A percentile compares a stretch with the other conserved stretches of the same genome.
Conservation (phyloP, 306 rosid genomes). For the Fagus sylvatica region DNA sequence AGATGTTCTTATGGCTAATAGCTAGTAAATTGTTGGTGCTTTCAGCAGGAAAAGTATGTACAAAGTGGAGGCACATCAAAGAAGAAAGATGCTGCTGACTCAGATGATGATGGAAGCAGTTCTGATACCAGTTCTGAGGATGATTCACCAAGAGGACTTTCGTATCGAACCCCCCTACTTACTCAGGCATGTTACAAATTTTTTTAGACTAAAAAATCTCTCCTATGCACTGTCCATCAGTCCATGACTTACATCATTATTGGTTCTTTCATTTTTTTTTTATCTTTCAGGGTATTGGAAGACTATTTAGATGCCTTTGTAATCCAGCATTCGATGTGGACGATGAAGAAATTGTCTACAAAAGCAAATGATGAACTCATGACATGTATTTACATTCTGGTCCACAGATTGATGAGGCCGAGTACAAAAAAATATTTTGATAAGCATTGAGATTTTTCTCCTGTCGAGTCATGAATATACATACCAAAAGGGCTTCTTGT, state of each 20-base stretch:
- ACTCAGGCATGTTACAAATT: conserved; percentile 56
- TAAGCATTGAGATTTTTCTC: background rate
- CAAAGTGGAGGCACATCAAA: conserved; percentile 60
- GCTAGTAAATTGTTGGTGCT: background rate
- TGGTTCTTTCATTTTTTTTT: background rate
- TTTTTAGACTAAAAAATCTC: background rate
- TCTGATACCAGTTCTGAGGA: conserved; percentile 73
- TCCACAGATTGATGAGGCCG: background rate
- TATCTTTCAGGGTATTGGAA: conserved; percentile 70
- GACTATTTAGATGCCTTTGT: conserved; percentile 95
- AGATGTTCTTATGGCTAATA: background rate
- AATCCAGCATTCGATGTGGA: conserved; percentile 98
- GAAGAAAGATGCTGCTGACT: conserved; percentile 54
- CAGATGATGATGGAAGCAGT: conserved; percentile 68
- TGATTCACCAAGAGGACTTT: conserved; percentile 61
- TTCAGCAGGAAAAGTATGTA: conserved; percentile 56
- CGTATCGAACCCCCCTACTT: conserved; percentile 81
- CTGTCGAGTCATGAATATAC: background rate
- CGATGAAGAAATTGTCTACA: conserved; percentile 86
- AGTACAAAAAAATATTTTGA: background rate
- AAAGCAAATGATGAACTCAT: conserved; percentile 52
- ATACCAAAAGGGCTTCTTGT: background rate
- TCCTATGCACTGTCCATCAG: background rate
- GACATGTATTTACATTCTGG: background rate
- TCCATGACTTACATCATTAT: background rate